A percentile compares a stretch with the other conserved stretches of the same genome.
Evolutionary conservation across 2,329 filamentous ascomycete genomes (phyloP).

Genomic region (Ceratocystis lukuohia): DNA sequence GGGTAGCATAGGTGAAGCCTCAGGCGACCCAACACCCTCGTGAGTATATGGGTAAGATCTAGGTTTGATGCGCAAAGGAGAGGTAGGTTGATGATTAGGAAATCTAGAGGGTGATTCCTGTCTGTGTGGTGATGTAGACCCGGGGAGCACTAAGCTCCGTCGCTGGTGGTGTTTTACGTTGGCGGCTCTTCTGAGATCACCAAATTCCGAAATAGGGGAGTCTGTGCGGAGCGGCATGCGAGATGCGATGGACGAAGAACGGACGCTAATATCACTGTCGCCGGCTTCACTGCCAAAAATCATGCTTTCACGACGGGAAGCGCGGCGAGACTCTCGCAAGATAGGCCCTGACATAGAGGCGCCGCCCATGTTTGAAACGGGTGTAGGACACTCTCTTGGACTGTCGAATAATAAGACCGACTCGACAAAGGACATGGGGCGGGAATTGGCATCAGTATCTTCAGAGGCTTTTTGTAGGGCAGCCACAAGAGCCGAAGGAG

Average conservation of each 20-base stretch:
- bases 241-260: conserved; percentile 64
- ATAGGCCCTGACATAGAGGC: conserved; percentile 10
- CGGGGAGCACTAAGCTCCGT: conserved; percentile 69
- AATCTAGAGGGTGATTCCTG: conserved; percentile 78
- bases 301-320: conserved; percentile 38
- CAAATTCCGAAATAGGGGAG: conserved; percentile 80
- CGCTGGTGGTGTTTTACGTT: conserved; percentile 75
- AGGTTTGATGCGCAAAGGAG: conserved; percentile 78
- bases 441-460: conserved; percentile 38
- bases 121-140: conserved; percentile 63
- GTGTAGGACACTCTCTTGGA: conserved; percentile 80
- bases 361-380: conserved; percentile 61
- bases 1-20: conserved; percentile 76
- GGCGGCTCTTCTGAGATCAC: conserved; percentile 58
- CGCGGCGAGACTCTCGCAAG: conserved; percentile 50
- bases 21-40: conserved; percentile 65
- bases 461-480: conserved; percentile 37
- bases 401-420: conserved; percentile 73
- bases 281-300: conserved; percentile 71
- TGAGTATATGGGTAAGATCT: conserved; percentile 45
- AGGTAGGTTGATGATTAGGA: conserved; percentile 50
- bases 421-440: conserved; percentile 40
- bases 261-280: conserved; percentile 78
- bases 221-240: conserved; percentile 59
- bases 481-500: conserved; percentile 42